phyloP scores from a whole-genome alignment of 768 basidiomycete species.

The Leccinum fibrillosum region DNA sequence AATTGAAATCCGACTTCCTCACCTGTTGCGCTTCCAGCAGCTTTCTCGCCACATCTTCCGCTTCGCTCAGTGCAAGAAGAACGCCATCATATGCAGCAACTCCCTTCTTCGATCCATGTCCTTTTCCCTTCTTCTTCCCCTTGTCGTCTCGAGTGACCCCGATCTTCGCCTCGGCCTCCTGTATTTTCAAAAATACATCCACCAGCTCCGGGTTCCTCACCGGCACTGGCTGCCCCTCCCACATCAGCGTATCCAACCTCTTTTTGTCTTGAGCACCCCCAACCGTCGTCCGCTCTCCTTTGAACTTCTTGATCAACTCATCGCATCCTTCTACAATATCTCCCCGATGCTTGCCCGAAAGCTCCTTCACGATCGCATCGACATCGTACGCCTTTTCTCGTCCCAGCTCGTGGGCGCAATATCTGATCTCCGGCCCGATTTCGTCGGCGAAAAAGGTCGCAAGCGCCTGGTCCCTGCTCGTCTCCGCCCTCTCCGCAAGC shows the following conservation, averaged over 20 bases:
- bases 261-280: conserved; percentile 42
- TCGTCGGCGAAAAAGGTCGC: conserved; percentile 82
- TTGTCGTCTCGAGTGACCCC: conserved; percentile 32
- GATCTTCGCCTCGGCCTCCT: conserved; percentile 68
- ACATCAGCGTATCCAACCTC: conserved; percentile 58
- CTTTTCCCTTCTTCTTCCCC: conserved; percentile 37
- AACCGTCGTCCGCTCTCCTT: conserved; percentile 37
- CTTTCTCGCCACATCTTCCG: conserved; percentile 79
- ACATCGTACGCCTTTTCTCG: conserved; percentile 77
- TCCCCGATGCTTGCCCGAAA: conserved; percentile 53
- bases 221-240: conserved; percentile 84
- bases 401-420: conserved; percentile 88
- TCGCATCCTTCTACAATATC: conserved; percentile 65
- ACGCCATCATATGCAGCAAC: conserved; percentile 88
- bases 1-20: conserved; percentile 2
- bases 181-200: conserved; percentile 78
- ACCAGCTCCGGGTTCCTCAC: conserved; percentile 91
- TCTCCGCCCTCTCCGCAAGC: conserved; percentile 58
- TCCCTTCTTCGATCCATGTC: conserved; percentile 57
- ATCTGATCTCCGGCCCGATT: conserved; percentile 86
- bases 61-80: conserved; percentile 82
- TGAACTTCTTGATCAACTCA: conserved; percentile 48
- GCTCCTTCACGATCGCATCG: conserved; percentile 65
- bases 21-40: conserved; percentile 86
- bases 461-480: conserved; percentile 84